Conservation (phyloP, 1,139 yeast genomes). For the Scheffersomyces segobiensis region DNA sequence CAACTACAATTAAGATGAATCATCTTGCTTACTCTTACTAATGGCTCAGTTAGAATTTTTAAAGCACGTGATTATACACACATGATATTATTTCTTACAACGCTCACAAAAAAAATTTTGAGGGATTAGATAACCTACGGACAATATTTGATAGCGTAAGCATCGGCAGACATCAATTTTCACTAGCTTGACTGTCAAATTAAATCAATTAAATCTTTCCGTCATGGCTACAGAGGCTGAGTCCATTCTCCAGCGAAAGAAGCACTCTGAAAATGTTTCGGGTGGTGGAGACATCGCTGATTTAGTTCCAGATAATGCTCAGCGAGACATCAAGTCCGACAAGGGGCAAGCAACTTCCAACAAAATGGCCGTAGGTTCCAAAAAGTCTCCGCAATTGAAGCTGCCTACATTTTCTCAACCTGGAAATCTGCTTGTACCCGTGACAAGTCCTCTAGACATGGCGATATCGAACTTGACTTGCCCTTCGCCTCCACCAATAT, state of each 20-base stretch:
- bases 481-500: constrained; percentile 71
- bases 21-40: no score
- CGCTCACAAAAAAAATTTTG: neutral
- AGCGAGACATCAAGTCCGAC: neutral
- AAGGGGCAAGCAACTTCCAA: neutral
- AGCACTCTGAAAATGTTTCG: neutral
- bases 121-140: neutral
- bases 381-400: neutral
- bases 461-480: constrained; percentile 61
- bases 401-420: neutral
- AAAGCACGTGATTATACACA: neutral
- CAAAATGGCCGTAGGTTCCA: neutral
- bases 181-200: neutral
- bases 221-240: neutral
- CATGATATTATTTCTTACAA: neutral
- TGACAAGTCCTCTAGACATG: constrained; percentile 13
- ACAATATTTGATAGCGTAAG: neutral
- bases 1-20: neutral
- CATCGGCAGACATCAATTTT: neutral
- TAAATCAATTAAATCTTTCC: neutral
- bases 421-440: neutral
- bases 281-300: neutral
- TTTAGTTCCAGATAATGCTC: neutral
- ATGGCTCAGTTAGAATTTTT: no score
- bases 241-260: neutral